Percentiles rank a stretch among this genome's conserved stretches.
phyloP scores from a whole-genome alignment of 225 moss, liverwort and hornwort species.

The Antitrichia curtipendula region DNA sequence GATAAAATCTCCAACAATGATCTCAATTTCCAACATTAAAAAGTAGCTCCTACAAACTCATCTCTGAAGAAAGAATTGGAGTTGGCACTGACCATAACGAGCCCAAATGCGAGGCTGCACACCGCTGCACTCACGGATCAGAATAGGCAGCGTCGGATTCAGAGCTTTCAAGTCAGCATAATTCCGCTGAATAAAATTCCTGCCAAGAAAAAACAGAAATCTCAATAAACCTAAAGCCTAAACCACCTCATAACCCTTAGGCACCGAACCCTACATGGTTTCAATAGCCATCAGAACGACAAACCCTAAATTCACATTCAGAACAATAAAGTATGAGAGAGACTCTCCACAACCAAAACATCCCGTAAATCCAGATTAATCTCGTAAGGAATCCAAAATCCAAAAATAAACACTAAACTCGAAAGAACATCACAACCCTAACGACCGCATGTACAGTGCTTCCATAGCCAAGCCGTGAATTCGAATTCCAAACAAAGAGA shows the following conservation, averaged over 20 bases:
- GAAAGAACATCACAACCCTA: neutral
- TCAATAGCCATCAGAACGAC: neutral
- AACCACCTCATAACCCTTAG: neutral
- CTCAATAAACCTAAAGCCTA: neutral
- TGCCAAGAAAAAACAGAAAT: neutral
- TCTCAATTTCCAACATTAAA: neutral
- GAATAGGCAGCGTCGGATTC: constrained; percentile 81
- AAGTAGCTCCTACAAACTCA: neutral
- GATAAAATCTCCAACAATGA: neutral
- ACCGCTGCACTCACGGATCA: constrained; percentile 86
- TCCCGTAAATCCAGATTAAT: neutral
- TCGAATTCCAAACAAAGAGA: neutral
- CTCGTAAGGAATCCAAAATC: neutral
- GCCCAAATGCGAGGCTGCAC: constrained; percentile 91
- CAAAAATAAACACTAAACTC: neutral
- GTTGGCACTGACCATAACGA: constrained; percentile 52
- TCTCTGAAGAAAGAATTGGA: neutral
- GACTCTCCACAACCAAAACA: neutral
- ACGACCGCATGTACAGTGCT: neutral
- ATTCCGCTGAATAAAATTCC: constrained; percentile 73
- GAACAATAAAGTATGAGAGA: too few relatives aligned
- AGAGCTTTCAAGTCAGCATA: constrained; percentile 84
- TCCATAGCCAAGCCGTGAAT: neutral
- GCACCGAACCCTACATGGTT: neutral
- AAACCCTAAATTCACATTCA: neutral